Percentiles rank a stretch among this genome's conserved stretches.
Evolutionary conservation across 2,329 filamentous ascomycete genomes (phyloP).

Genomic region (Penicillium sp.): DNA sequence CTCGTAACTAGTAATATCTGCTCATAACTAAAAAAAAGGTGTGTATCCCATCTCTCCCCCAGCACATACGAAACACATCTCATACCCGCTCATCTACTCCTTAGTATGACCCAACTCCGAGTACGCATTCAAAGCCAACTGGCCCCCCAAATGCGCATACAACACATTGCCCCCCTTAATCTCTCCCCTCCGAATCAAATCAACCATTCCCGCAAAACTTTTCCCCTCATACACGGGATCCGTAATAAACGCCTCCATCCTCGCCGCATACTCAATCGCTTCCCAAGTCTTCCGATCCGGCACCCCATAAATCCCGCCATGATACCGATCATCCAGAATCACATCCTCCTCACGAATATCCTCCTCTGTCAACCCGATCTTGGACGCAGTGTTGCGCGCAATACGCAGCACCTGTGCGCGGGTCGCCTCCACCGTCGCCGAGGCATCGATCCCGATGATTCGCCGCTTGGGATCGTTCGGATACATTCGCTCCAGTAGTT

Average conservation of each 20-base stretch:
- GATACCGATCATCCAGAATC: conserved; percentile 64
- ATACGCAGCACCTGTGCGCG: conserved; percentile 67
- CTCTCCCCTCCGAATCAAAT: conserved; percentile 64
- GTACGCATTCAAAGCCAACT: conserved; percentile 70
- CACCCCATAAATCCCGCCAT: conserved; percentile 68
- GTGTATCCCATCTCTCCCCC: neutral
- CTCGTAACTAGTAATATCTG: neutral
- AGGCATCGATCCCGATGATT: conserved; percentile 69
- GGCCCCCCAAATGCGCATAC: conserved; percentile 71
- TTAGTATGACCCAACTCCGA: conserved; percentile 42
- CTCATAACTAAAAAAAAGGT: neutral
- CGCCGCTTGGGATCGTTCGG: conserved; percentile 47
- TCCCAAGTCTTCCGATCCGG: conserved; percentile 66
- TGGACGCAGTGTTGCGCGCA: conserved; percentile 62
- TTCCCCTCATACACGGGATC: conserved; percentile 78
- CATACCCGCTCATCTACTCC: neutral
- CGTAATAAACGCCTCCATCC: conserved; percentile 71
- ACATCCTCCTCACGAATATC: conserved; percentile 66
- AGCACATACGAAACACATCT: neutral
- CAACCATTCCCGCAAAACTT: conserved; percentile 71
- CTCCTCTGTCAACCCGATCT: conserved; percentile 61
- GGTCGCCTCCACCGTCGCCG: conserved; percentile 61
- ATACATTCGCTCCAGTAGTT: conserved; percentile 57
- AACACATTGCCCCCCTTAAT: conserved; percentile 66
- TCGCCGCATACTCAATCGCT: conserved; percentile 68